Conservation (phyloP, 139 green algal genomes). For the Ostreobium quekettii region DNA sequence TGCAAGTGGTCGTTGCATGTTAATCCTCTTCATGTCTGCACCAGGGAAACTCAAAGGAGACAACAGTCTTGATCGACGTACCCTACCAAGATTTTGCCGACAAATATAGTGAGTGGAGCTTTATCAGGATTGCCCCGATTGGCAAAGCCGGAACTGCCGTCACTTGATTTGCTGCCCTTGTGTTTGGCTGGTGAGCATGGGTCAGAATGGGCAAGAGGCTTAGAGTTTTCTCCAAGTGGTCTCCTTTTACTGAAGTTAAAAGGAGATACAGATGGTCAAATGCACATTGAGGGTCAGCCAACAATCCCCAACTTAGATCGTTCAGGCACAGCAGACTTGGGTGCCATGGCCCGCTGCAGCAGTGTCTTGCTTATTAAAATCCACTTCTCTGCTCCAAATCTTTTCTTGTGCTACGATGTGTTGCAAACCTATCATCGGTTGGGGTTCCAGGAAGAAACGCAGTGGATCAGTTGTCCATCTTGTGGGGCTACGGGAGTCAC, state of each 20-base stretch:
- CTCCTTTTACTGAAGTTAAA: neutral
- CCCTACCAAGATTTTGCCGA: slow-evolving; percentile 61
- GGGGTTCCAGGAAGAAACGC: slow-evolving; percentile 1
- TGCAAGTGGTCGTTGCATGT: neutral
- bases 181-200: neutral
- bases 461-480: too few species aligned
- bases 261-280: too few species aligned
- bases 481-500: neutral
- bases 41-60: slow-evolving; percentile 5
- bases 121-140: neutral
- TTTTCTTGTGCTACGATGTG: neutral
- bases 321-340: too few species aligned
- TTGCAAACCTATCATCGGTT: slow-evolving; percentile 4
- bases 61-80: slow-evolving; percentile 62
- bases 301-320: too few species aligned
- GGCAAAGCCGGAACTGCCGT: neutral
- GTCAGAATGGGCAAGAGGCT: neutral
- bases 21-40: slow-evolving; percentile 17
- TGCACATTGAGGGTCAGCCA: too few species aligned
- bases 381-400: neutral
- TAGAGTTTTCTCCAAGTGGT: neutral
- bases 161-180: neutral
- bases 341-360: too few species aligned
- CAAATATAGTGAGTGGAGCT: slow-evolving; percentile 40
- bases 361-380: too few species aligned